Conservation (phyloP, 176 grass and related monocot genomes). For the Microstegium vimineum region DNA sequence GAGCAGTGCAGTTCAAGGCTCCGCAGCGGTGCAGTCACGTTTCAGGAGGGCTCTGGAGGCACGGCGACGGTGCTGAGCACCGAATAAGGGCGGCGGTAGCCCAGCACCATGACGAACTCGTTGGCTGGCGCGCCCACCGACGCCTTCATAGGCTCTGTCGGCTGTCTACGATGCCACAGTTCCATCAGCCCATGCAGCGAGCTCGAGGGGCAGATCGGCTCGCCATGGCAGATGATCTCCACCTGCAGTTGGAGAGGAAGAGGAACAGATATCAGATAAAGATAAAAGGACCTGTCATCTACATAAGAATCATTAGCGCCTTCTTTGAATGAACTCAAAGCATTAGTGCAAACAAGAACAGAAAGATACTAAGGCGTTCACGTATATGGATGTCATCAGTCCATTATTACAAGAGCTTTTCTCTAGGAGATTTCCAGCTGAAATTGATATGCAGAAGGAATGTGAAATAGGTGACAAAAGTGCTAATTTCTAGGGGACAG, state of each 20-base stretch:
- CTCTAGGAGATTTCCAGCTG: neutral
- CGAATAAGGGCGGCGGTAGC: slow-evolving; percentile 49
- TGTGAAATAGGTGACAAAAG: neutral
- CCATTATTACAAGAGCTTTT: neutral
- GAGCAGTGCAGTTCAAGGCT: neutral
- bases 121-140: slow-evolving; percentile 48
- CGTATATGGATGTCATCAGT: neutral
- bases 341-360: neutral
- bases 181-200: slow-evolving; percentile 50
- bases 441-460: neutral
- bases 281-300: neutral
- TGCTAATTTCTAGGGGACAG: neutral
- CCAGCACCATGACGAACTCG: slow-evolving; percentile 81
- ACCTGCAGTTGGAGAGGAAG: slow-evolving; percentile 33
- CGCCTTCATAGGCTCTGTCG: slow-evolving; percentile 13
- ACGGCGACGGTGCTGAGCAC: neutral
- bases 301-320: neutral
- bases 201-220: slow-evolving; percentile 51
- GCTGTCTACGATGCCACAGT: slow-evolving; percentile 47
- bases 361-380: neutral
- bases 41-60: neutral
- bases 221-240: slow-evolving; percentile 58
- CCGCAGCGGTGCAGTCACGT: neutral
- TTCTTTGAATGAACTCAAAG: neutral
- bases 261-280: neutral